Percentiles rank a stretch among this genome's conserved stretches.
Evolutionary conservation across 441 rosid genomes (phyloP).

Genomic region (Pelargonium citronellum): DNA sequence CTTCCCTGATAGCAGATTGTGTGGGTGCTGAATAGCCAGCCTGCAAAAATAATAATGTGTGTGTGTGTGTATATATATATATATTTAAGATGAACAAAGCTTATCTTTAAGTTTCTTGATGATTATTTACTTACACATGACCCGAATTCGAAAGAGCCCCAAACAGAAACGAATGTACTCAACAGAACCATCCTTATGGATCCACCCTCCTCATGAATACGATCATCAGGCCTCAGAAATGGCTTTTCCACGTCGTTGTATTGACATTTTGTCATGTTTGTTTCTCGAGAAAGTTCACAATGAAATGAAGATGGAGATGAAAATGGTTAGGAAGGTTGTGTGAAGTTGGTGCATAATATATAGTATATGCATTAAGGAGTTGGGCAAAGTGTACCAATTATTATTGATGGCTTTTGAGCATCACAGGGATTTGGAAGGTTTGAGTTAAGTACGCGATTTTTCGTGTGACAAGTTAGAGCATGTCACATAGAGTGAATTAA

Average conservation of each 20-base stretch:
- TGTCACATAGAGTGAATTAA: too few species aligned
- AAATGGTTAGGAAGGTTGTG: neutral
- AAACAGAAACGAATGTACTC: conserved; percentile 77
- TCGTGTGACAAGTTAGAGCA: too few species aligned
- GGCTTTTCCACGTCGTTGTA: conserved; percentile 45
- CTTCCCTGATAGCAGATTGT: conserved; percentile 71
- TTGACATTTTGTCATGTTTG: conserved; percentile 41
- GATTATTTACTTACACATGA: conserved; percentile 61
- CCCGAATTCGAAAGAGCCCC: conserved; percentile 83
- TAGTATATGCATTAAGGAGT: conserved; percentile 13
- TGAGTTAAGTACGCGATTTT: too few species aligned
- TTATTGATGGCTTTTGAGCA: too few species aligned
- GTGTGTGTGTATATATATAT: too few species aligned
- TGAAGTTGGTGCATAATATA: neutral
- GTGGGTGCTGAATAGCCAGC: conserved; percentile 92
- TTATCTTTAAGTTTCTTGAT: too few species aligned
- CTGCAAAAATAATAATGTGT: conserved; percentile 56
- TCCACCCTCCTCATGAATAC: conserved; percentile 19
- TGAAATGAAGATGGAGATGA: neutral
- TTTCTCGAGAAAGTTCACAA: conserved; percentile 12
- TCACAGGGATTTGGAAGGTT: too few species aligned
- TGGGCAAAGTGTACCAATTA: neutral
- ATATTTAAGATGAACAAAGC: too few species aligned
- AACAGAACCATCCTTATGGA: conserved; percentile 57
- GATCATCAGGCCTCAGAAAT: conserved; percentile 24